Evolutionary conservation across 163 green algal species (phyloP).

Genomic region (Scenedesmus sp.): DNA sequence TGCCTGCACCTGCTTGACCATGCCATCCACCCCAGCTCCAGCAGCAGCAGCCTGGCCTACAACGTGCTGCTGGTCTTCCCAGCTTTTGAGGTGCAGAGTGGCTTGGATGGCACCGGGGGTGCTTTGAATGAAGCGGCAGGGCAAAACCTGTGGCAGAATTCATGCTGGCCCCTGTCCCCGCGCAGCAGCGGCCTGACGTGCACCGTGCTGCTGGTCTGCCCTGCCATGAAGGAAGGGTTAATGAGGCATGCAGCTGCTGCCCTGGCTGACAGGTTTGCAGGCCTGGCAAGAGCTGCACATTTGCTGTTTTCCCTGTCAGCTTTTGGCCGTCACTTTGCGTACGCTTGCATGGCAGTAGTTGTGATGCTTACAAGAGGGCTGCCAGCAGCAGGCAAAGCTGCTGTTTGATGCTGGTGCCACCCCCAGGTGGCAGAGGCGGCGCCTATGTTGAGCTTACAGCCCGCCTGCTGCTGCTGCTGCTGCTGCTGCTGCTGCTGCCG

Average conservation of each 20-base stretch:
- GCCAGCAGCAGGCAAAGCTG: not conserved
- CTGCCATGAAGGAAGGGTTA: too few relatives aligned
- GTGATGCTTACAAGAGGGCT: not conserved
- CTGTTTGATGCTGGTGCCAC: too few relatives aligned
- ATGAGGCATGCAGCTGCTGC: constrained; percentile 23
- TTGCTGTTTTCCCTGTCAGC: too few relatives aligned
- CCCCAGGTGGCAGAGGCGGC: too few relatives aligned
- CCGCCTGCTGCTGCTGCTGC: not conserved
- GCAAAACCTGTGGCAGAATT: too few relatives aligned
- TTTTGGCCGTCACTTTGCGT: not conserved
- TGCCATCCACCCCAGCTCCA: constrained; percentile 27
- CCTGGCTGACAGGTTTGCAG: not conserved
- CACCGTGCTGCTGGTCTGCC: constrained; percentile 40
- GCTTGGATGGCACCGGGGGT: too few relatives aligned
- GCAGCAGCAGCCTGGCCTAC: constrained; percentile 28
- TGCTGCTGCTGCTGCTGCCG: not conserved
- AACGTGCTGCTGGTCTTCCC: constrained; percentile 46
- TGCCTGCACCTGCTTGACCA: constrained; percentile 79
- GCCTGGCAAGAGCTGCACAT: too few relatives aligned
- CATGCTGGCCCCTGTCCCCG: not conserved
- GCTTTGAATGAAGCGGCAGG: not conserved
- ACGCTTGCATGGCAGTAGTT: not conserved
- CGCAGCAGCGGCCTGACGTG: constrained; percentile 16
- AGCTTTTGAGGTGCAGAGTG: constrained; percentile 35
- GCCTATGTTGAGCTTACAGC: too few relatives aligned